Evolutionary conservation across 1,284 basidiomycete species (phyloP), one percentile per base, ranked within the genome.

Genomic region (Microbotryum silenes-acaulis): DNA sequence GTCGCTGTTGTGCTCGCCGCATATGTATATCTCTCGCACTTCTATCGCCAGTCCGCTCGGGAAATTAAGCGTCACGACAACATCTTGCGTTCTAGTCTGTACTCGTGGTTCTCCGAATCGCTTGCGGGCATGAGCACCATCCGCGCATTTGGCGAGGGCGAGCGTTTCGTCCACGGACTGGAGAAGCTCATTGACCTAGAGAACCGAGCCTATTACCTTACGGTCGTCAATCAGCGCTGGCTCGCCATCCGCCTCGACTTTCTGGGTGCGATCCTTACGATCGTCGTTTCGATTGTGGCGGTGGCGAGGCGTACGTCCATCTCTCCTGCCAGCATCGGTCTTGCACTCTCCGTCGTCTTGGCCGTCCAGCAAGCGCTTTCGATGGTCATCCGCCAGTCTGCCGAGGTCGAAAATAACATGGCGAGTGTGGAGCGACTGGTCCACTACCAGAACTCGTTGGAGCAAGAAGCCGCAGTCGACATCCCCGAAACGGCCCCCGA

Each of bases 51-150:
- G 1, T 84, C 83, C 59, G 84, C 86, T 4, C 78, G 85, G 61
- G 86, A 88, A 73, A 75, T 88, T 66, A 88, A 87, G 74, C 81
- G 86, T 3, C 74, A 87, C 29, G 69, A 70, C 61, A 66, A 66
- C 50, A 62, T 72, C 18, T 68, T 77, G 25, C 73, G 76, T 18
- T 71, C 68, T 23, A 67, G 62, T 49, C 59, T 74, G 8, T 74
- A 71, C 63, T 64, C 63, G 46, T 67, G 67, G 68, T 75, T 72
- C 58, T 65, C 62, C 31, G 72, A 73, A 68, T 69, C 71, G 1
- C 77, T 91, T 2, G 83, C 73, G 0, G 88, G 88, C 5, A 75
- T 90, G 12, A 80, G 85, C 0, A 91, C 87, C 0, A 86, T 91
- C 52, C 81, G 87, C 25, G 75, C 76, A 0, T 69, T 56, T 45